Percentiles rank a stretch among this genome's conserved stretches.
phyloP scores from a whole-genome alignment of 2,329 filamentous ascomycete species.

The Ceratocystis albifundus region DNA sequence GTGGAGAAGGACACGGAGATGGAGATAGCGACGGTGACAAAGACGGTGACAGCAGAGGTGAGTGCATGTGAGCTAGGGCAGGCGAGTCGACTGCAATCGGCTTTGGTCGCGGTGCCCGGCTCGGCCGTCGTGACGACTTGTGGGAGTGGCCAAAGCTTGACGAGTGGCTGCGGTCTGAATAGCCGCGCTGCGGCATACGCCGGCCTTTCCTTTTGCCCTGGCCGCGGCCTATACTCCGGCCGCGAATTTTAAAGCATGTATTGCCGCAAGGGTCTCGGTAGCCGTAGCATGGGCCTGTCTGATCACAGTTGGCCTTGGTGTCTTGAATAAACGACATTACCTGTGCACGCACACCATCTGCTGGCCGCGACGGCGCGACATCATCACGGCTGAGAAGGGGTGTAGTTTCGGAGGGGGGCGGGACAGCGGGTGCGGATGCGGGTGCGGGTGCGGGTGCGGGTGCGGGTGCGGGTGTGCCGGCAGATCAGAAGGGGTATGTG shows the following conservation, averaged over 20 bases:
- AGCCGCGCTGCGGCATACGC: neutral
- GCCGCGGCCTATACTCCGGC: neutral
- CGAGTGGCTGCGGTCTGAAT: constrained; percentile 2
- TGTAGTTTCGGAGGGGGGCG: neutral
- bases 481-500: neutral
- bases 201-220: neutral
- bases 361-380: constrained; percentile 29
- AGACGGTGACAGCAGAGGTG: neutral
- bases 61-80: neutral
- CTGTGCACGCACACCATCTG: constrained; percentile 42
- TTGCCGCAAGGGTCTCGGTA: constrained; percentile 55
- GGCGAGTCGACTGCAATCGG: neutral
- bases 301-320: constrained; percentile 51
- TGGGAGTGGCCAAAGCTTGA: neutral
- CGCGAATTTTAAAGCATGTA: constrained; percentile 49
- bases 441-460: too few relatives aligned
- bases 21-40: neutral
- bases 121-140: too few relatives aligned
- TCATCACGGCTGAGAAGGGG: constrained; percentile 30
- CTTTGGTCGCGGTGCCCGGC: neutral
- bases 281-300: constrained; percentile 49
- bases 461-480: neutral
- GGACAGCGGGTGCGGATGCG: neutral
- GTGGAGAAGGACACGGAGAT: constrained; percentile 1
- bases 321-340: constrained; percentile 56